These are phyloP conservation scores for Lumnitzera littorea DNA, from an alignment of 345 rosid genomes.

Conservation along the genomic window DNA sequence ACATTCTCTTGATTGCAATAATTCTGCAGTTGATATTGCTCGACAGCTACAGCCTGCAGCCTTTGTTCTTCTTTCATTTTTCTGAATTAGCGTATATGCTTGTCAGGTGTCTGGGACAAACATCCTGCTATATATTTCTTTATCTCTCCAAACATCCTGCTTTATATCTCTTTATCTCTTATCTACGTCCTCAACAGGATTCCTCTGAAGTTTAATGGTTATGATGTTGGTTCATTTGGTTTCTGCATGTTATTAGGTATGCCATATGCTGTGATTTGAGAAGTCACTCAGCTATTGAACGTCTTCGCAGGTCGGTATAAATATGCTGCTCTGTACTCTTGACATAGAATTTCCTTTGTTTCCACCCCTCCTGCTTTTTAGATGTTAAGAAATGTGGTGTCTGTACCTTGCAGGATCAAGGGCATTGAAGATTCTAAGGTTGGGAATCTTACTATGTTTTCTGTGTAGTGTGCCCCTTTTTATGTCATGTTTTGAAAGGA, in stretches of 20 bases:
- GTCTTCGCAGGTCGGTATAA: constrained; percentile 64
- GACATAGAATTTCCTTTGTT: neutral
- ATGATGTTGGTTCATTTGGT: neutral
- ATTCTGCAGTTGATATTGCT: no score
- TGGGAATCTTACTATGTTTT: constrained; percentile 5
- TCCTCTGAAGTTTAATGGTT: no score
- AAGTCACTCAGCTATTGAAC: constrained; percentile 73
- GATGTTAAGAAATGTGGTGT: constrained; percentile 2
- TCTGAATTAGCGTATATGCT: no score
- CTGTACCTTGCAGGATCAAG: constrained; percentile 62
- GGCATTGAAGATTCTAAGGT: constrained; percentile 77
- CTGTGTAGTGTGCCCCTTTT: constrained; percentile 1
- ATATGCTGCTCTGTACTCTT: constrained; percentile 4
- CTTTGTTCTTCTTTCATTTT: no score
- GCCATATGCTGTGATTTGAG: constrained; percentile 69
- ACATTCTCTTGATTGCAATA: no score
- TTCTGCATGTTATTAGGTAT: constrained; percentile 32
- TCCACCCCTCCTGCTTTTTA: neutral
- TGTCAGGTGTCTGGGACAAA: no score
- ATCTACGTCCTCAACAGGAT: no score
- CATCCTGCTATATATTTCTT: no score
- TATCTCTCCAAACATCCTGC: no score
- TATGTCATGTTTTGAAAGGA: neutral
- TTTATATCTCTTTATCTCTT: no score
- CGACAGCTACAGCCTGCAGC: no score